Conservation (phyloP, 2,329 filamentous ascomycete genomes). For the Beauveria australis region DNA sequence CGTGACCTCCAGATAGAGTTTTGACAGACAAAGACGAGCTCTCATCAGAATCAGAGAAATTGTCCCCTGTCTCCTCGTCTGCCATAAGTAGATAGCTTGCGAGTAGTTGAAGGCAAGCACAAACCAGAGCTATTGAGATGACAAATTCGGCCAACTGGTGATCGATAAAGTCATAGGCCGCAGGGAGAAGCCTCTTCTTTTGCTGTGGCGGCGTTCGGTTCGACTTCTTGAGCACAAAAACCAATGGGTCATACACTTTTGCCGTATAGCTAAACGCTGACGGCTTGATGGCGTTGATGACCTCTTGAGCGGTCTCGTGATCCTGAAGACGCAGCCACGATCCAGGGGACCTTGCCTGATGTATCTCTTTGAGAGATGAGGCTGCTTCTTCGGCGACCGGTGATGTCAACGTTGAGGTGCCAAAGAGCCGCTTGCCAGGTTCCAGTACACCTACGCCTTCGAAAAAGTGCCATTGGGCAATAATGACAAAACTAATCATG, state of each 20-base stretch:
- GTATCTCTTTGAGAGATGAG: slow-evolving; percentile 50
- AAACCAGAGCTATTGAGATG: slow-evolving; percentile 52
- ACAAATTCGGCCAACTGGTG: slow-evolving; percentile 52
- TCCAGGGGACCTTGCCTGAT: slow-evolving; percentile 66
- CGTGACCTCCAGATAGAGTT: slow-evolving; percentile 54
- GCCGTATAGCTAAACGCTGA: slow-evolving; percentile 63
- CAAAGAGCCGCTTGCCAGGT: slow-evolving; percentile 20
- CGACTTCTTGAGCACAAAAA: slow-evolving; percentile 63
- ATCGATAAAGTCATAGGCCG: slow-evolving; percentile 56
- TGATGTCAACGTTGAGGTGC: slow-evolving; percentile 6
- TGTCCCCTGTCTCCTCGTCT: slow-evolving; percentile 42
- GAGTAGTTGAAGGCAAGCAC: slow-evolving; percentile 58
- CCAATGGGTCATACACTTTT: slow-evolving; percentile 63
- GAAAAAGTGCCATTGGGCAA: slow-evolving; percentile 72
- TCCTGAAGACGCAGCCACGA: slow-evolving; percentile 73
- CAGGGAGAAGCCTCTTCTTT: slow-evolving; percentile 28
- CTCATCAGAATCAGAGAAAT: slow-evolving; percentile 31
- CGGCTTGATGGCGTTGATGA: slow-evolving; percentile 70
- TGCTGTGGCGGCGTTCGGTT: slow-evolving; percentile 50
- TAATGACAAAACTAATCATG: slow-evolving; percentile 62
- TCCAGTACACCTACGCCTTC: slow-evolving; percentile 43
- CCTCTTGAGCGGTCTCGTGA: slow-evolving; percentile 67
- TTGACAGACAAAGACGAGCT: slow-evolving; percentile 48
- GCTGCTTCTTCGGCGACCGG: background rate
- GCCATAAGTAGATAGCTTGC: slow-evolving; percentile 70